Evolutionary conservation across 371 early-diverging fungal species (phyloP).

Genomic region (Apophysomyces ossiformis): DNA sequence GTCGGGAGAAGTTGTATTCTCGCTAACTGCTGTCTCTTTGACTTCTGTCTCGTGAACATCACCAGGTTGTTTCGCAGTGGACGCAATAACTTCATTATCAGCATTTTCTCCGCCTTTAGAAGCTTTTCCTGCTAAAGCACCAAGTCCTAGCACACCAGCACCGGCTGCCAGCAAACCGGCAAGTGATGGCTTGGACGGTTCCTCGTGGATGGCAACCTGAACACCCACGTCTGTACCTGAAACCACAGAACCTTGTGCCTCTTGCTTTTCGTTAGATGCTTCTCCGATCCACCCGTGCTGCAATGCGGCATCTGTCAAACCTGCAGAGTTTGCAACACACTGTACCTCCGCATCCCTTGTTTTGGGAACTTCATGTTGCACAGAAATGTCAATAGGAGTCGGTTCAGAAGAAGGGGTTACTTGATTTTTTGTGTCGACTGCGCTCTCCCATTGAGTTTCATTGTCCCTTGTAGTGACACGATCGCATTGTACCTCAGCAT

Average conservation of each 20-base stretch:
- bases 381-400: constrained; percentile 5
- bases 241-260: neutral
- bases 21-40: neutral
- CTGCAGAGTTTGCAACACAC: constrained; percentile 8
- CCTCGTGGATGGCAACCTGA: neutral
- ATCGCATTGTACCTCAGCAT: constrained; percentile 4
- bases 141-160: neutral
- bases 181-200: neutral
- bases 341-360: constrained; percentile 12
- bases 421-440: neutral
- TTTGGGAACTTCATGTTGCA: constrained; percentile 8
- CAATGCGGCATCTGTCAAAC: constrained; percentile 12
- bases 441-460: constrained; percentile 8
- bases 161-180: constrained; percentile 5
- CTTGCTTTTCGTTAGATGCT: constrained; percentile 1
- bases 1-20: neutral
- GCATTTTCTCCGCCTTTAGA: neutral
- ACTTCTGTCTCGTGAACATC: neutral
- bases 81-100: neutral
- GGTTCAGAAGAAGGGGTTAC: neutral
- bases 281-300: constrained; percentile 8
- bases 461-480: neutral
- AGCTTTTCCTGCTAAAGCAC: neutral
- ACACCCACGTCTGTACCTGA: neutral
- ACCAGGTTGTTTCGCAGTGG: too few species aligned